Base-by-base conservation (phyloP, 108 stramenopile genomes). In the Discostella pseudostelligera region DNA sequence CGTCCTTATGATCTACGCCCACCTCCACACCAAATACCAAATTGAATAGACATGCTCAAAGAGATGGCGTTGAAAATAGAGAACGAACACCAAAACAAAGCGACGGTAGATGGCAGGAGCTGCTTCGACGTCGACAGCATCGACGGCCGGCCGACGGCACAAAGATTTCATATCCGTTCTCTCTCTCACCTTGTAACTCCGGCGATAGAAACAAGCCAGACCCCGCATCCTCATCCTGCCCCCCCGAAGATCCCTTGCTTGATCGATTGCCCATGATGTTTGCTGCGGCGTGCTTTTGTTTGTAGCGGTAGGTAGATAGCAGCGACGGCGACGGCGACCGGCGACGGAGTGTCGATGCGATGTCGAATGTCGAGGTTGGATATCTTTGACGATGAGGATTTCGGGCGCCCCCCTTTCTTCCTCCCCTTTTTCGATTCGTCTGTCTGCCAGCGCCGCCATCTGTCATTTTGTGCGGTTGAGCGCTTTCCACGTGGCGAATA, bases 331-430 rank as follows among this genome's bases (percentile, higher is more conserved):
- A n/a, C n/a, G n/a, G n/a, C n/a, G n/a, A n/a, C n/a, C n/a, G n/a
- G n/a, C 17, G 72, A 73, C 26, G 57, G 58, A 19, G 19, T 73
- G 39, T 73, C 64, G 72, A 49, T 73, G 21, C n/a, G n/a, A n/a
- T n/a, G n/a, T n/a, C n/a, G n/a, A n/a, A n/a, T n/a, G n/a, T n/a
- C n/a, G n/a, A n/a, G n/a, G n/a, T n/a, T n/a, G n/a, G n/a, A n/a
- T n/a, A n/a, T n/a, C n/a, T n/a, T n/a, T n/a, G n/a, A n/a, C n/a
- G n/a, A n/a, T n/a, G n/a, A n/a, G n/a, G n/a, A n/a, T n/a, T n/a
- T n/a, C n/a, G n/a, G n/a, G n/a, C n/a, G n/a, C n/a, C n/a, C n/a
- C n/a, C n/a, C n/a, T n/a, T n/a, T n/a, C n/a, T n/a, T n/a, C n/a
- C n/a, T n/a, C n/a, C n/a, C n/a, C n/a, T n/a, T n/a, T n/a, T n/a